Evolutionary conservation across 1,139 yeast species (phyloP), one percentile per base, ranked within the genome.

Genomic region (Chernovozyma sophiae-reginae): DNA sequence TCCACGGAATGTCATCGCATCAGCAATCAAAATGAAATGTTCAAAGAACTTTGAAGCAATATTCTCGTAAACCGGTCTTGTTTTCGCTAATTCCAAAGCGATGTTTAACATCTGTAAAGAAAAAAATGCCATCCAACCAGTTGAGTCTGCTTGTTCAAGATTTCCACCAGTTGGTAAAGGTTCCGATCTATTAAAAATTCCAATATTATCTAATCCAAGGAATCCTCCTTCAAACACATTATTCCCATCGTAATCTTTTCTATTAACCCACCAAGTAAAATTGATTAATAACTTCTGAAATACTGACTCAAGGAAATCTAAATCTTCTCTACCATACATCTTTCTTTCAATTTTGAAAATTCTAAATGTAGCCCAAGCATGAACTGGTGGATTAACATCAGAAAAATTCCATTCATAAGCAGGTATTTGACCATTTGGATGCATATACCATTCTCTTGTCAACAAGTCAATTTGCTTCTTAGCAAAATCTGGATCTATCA

Each of bases 51-150:
- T 90, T 38, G 95, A 84, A 2, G 97, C 97, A 61, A 89, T 86
- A 56, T 89, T 94, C 62, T 90, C 97, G 60, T 90, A 90, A 17
- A 86, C 95, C 1, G 89, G 81, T 47, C 89, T 81, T 35, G 84
- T 79, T 56, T 86, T 87, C 25, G 97, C 70, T 51, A 90, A 74
- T 60, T 90, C 97, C 48, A 90, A 73, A 0, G 97, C 94, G 56
- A 90, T 90, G 57, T 89, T 90, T 60, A 90, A 74, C 97, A 90
- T 89, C 57, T 86, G 95, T 49, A 90, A 68, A 28, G 86, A 79
- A 63, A 82, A 90, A 65, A 92, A 90, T 0, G 96, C 97, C 95
- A 90, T 86, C 97, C 97, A 90, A 31, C 97, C 97, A 6, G 97
- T 90, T 22, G 96, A 86, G 59, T 90, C 97, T 1, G 97, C 96